phyloP scores from a whole-genome alignment of 2,329 filamentous ascomycete genomes.

The Colletotrichum incanum region DNA sequence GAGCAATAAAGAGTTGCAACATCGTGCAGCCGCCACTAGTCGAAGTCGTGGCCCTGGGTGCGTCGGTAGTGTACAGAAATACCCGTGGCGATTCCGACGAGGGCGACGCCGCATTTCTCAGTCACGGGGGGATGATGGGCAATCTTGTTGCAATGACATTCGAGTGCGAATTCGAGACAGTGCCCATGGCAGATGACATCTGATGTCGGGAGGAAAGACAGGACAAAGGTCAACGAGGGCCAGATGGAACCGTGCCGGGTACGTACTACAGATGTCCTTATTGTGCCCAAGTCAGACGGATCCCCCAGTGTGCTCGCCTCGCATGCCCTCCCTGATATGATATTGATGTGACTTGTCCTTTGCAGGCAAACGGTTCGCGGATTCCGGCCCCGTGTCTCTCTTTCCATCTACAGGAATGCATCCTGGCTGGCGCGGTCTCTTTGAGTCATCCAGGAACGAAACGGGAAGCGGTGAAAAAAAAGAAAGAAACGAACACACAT shows the following conservation, averaged over 20 bases:
- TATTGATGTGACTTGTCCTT: not conserved
- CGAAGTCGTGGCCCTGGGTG: too few relatives aligned
- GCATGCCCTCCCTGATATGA: too few relatives aligned
- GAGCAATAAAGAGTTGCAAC: too few relatives aligned
- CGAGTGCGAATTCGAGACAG: not conserved
- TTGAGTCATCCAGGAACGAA: constrained; percentile 30
- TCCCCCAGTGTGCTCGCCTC: too few relatives aligned
- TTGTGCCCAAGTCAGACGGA: not conserved
- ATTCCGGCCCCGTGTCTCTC: constrained; percentile 1
- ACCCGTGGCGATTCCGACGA: not conserved
- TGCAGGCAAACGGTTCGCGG: constrained; percentile 11
- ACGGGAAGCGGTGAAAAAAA: constrained; percentile 18
- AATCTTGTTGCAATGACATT: not conserved
- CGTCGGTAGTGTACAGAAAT: not conserved
- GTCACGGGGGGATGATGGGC: not conserved
- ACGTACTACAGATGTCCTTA: not conserved
- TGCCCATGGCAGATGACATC: not conserved
- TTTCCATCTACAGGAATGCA: constrained; percentile 25
- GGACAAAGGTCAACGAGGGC: not conserved
- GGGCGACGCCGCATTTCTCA: not conserved
- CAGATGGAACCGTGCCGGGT: not conserved
- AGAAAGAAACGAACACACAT: constrained; percentile 4
- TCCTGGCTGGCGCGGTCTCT: constrained; percentile 2
- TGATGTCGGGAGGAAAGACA: not conserved
- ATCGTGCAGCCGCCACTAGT: too few relatives aligned